These are phyloP conservation scores for Thalia dealbata DNA, from an alignment of 176 grass and related monocot genomes.

Conservation along the genomic window DNA sequence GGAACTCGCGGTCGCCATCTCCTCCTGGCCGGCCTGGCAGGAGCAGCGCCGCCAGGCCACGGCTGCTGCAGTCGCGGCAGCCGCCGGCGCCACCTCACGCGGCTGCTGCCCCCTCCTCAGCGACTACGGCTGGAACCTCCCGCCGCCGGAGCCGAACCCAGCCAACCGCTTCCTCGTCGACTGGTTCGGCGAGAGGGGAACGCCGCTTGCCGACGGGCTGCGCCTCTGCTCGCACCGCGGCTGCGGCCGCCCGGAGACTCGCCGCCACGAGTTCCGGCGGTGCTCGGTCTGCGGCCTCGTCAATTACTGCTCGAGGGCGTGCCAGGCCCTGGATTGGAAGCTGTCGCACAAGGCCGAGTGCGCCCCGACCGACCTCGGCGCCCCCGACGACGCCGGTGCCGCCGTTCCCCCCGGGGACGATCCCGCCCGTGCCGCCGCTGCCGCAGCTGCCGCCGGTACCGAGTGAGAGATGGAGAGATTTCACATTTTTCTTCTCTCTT, in stretches of 20 bases:
- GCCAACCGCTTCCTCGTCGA: slow-evolving; percentile 55
- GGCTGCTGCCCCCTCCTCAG: slow-evolving; percentile 20
- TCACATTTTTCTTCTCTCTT: neutral
- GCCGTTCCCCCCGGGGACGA: slow-evolving; percentile 9
- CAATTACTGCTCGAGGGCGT: slow-evolving; percentile 62
- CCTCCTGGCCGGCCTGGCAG: neutral
- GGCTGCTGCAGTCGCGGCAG: neutral
- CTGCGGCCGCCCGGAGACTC: slow-evolving; percentile 49
- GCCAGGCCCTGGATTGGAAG: slow-evolving; percentile 73
- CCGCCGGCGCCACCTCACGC: neutral
- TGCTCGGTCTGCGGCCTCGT: slow-evolving; percentile 48
- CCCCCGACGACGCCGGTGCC: slow-evolving; percentile 3
- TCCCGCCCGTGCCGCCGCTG: neutral
- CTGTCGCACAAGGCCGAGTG: slow-evolving; percentile 36
- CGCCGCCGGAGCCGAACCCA: slow-evolving; percentile 13
- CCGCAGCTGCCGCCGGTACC: neutral
- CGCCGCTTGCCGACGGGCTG: neutral
- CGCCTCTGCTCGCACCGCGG: slow-evolving; percentile 42
- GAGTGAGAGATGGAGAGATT: neutral
- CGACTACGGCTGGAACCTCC: slow-evolving; percentile 24
- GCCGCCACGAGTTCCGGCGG: slow-evolving; percentile 61
- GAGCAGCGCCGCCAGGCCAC: neutral
- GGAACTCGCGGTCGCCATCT: slow-evolving; percentile 10
- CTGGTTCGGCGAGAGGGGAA: slow-evolving; percentile 25
- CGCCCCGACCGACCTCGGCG: neutral